Conservation (phyloP, 164 flowering plant genomes). For the Protea cynaroides region DNA sequence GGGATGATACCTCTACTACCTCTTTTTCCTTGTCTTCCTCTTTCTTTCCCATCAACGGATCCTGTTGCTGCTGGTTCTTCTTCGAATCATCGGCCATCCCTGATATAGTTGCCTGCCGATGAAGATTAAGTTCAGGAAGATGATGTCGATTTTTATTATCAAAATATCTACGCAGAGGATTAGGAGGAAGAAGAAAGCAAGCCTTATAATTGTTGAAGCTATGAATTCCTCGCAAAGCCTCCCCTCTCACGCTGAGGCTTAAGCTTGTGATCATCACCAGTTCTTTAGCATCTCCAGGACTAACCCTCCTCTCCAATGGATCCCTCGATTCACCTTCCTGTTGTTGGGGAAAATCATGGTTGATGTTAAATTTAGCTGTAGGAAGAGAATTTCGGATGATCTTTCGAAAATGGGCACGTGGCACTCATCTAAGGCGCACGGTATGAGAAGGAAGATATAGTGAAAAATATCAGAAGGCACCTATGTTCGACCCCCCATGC, state of each 20-base stretch:
- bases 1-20: background rate
- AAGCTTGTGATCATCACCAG: slow-evolving; percentile 12
- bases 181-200: background rate
- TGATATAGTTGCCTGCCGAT: background rate
- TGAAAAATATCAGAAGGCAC: no score
- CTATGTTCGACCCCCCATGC: no score
- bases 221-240: background rate
- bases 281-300: background rate
- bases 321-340: background rate
- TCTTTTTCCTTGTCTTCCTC: slow-evolving; percentile 3
- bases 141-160: no score
- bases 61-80: background rate
- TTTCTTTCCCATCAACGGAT: slow-evolving; percentile 6
- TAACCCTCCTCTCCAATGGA: background rate
- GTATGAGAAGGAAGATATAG: no score
- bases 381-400: no score
- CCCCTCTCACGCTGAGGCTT: slow-evolving; percentile 2
- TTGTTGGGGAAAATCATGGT: no score
- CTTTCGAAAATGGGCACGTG: no score
- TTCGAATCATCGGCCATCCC: slow-evolving; percentile 11
- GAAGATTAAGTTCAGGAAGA: background rate
- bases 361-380: no score
- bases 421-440: no score
- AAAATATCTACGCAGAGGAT: background rate
- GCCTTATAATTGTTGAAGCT: background rate